Conservation (phyloP, 2,329 filamentous ascomycete genomes). For the Rosellinia necatrix region DNA sequence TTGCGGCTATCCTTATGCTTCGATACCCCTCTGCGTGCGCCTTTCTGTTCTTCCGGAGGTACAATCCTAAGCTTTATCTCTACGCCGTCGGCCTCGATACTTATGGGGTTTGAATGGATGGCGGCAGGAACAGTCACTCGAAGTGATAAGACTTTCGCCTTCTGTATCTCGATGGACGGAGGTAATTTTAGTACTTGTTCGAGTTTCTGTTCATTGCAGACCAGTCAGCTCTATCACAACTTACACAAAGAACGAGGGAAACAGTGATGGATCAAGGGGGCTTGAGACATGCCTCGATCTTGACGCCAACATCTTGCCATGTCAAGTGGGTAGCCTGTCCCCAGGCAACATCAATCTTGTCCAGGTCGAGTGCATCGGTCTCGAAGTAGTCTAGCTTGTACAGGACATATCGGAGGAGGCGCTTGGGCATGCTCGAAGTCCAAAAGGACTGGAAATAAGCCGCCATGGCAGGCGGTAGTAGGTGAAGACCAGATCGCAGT, state of each 20-base stretch:
- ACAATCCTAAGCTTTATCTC: conserved; percentile 68
- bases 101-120: conserved; percentile 82
- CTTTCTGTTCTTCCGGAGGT: conserved; percentile 44
- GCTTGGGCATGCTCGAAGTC: conserved; percentile 81
- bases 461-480: conserved; percentile 59
- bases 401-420: conserved; percentile 83
- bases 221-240: conserved; percentile 29
- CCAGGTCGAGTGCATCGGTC: conserved; percentile 81
- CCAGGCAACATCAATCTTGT: conserved; percentile 81
- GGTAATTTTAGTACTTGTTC: conserved; percentile 76
- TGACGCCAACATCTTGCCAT: conserved; percentile 83
- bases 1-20: conserved; percentile 35
- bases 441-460: conserved; percentile 70
- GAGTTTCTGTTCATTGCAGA: conserved; percentile 68
- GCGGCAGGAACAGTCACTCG: conserved; percentile 86
- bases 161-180: conserved; percentile 69
- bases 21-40: conserved; percentile 33
- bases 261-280: too few species aligned
- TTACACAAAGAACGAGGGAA: background rate
- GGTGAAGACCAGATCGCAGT: conserved; percentile 4
- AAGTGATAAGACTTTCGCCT: conserved; percentile 75
- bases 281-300: conserved; percentile 66
- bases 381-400: conserved; percentile 85
- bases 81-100: conserved; percentile 80
- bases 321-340: conserved; percentile 84